Base-by-base conservation (phyloP, 1,139 yeast species). In the Blastobotrys ciferrii region DNA sequence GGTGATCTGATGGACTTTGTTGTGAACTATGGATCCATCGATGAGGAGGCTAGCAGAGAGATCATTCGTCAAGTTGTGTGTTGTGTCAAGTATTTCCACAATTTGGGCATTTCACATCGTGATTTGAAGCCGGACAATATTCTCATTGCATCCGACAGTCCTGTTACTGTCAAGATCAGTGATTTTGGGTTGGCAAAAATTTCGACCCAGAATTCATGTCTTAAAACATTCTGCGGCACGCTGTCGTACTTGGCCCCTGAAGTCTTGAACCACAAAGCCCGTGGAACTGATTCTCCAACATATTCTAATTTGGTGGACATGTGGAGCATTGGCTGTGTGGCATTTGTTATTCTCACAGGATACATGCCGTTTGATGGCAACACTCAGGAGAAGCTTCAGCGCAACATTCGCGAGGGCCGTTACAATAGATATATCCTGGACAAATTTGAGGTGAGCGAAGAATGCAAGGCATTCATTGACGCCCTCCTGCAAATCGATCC, bases 1-100 rank as follows among this genome's bases (percentile, higher is more conserved):
- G 98, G 98, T n/a, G 98, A 92, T 65, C 71, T 92, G 52, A 92
- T 92, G 98, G 98, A 72, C 68, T 89, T 87, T 69, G 95, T 91
- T 1, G 92, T 95, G 0, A 87, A 91, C 2, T 85, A 87, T 66
- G 97, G 97, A 1, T 81, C 94, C 3, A 86, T 91, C 33, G 89
- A 94, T 15, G 98, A 91, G 66, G 89, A 82, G 46, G 95, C 95
- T 2, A 85, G 92, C 3, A 82, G 85, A 56, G 96, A 87, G 49
- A 87, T 92, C 17, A 77, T 95, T 1, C 79, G 80, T 55, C 98
- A 92, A 66, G 82, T 92, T 2, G 69, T 92, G 37, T 81, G 82
- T 51, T 98, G 96, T 0, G 84, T 92, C 3, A 77, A 80, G 40
- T 91, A 92, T 60, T 95, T 92, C 39, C 98, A 92, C 68, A 77